A percentile compares a stretch with the other conserved stretches of the same genome.
Conservation (phyloP, 2,329 filamentous ascomycete species). For the Chaetomium globosum region DNA sequence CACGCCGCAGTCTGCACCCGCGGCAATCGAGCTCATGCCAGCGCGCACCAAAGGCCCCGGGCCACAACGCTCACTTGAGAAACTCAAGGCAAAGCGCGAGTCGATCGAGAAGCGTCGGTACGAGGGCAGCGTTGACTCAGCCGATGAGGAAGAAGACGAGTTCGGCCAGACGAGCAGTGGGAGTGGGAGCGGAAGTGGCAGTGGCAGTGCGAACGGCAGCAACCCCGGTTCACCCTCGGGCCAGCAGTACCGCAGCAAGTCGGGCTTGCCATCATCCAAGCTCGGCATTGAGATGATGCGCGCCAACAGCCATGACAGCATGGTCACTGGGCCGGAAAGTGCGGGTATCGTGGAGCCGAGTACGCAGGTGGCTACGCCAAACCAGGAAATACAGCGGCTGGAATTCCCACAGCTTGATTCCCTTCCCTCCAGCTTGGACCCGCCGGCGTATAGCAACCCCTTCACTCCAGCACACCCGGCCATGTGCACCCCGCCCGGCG, state of each 20-base stretch:
- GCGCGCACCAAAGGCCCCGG: conserved; percentile 47
- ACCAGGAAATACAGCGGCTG: conserved; percentile 45
- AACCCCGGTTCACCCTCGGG: conserved; percentile 29
- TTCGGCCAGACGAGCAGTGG: conserved; percentile 57
- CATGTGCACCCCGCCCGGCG: conserved; percentile 38
- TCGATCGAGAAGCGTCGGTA: conserved; percentile 71
- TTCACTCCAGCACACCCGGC: conserved; percentile 15
- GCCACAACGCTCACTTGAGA: conserved; percentile 70
- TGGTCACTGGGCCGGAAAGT: conserved; percentile 53
- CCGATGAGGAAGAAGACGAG: conserved; percentile 94
- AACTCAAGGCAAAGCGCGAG: conserved; percentile 73
- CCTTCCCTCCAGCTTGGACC: neutral
- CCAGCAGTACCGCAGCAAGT: conserved; percentile 57
- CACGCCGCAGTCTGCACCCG: conserved; percentile 67
- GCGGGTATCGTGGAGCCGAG: conserved; percentile 49
- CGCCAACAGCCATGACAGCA: conserved; percentile 89
- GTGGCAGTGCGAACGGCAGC: conserved; percentile 29
- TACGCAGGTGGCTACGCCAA: conserved; percentile 57
- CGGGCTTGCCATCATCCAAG: conserved; percentile 75
- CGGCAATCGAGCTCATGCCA: conserved; percentile 57
- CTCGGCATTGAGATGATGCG: conserved; percentile 97
- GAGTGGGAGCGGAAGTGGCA: conserved; percentile 25
- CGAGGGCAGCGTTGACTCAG: conserved; percentile 78
- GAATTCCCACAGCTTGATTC: conserved; percentile 33
- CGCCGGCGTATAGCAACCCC: conserved; percentile 1